A percentile compares a stretch with the other conserved stretches of the same genome.
phyloP scores from a whole-genome alignment of 225 moss, liverwort and hornwort genomes.

The Pseudoscleropodium purum region DNA sequence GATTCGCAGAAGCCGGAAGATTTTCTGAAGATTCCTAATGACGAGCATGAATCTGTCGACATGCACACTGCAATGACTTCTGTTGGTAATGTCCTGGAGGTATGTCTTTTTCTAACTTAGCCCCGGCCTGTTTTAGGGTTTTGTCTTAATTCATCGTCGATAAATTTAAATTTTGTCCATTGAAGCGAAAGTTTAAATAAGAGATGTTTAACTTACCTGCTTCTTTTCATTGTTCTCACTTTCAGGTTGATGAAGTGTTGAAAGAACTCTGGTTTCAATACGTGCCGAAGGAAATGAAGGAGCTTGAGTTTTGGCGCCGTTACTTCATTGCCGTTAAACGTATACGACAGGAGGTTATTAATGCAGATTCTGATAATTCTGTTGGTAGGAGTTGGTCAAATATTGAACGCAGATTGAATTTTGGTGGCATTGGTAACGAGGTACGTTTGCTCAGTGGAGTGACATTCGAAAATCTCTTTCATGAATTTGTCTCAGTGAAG shows the following conservation, averaged over 20 bases:
- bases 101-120: not conserved
- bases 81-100: conserved; percentile 70
- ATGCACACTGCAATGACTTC: conserved; percentile 60
- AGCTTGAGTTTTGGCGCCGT: conserved; percentile 91
- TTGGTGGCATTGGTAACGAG: conserved; percentile 55
- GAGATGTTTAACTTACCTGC: not conserved
- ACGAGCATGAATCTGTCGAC: conserved; percentile 41
- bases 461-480: not conserved
- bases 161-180: not conserved
- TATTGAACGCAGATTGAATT: conserved; percentile 29
- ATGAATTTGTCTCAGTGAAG: not conserved
- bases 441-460: conserved; percentile 10
- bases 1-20: conserved; percentile 46
- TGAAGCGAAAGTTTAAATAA: not conserved
- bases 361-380: conserved; percentile 43
- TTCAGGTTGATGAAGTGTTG: conserved; percentile 50
- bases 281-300: conserved; percentile 72
- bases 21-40: conserved; percentile 35
- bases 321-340: conserved; percentile 73
- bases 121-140: not conserved
- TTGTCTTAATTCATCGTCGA: not conserved
- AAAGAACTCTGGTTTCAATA: conserved; percentile 58
- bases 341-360: conserved; percentile 61
- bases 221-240: not conserved
- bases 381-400: conserved; percentile 38